phyloP scores from a whole-genome alignment of 345 rosid species.

The Eutrema heterophyllum region DNA sequence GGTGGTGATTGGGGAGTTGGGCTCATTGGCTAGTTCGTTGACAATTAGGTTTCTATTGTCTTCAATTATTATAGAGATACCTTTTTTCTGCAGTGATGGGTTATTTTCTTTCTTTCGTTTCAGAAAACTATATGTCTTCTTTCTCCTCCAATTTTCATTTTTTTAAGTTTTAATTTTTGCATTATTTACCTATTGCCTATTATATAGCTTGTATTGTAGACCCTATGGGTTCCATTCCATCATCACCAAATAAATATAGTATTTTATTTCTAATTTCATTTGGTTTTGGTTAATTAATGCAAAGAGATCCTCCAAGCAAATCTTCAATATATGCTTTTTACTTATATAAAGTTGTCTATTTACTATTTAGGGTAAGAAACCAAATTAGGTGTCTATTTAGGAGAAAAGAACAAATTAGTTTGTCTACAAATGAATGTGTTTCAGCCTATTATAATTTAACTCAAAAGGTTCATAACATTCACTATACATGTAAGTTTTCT shows the following conservation, averaged over 20 bases:
- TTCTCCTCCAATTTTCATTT: background rate
- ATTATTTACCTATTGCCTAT: background rate
- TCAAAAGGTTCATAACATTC: background rate
- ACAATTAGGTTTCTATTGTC: constrained; percentile 28
- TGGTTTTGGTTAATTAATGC: constrained; percentile 18
- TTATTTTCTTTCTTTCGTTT: constrained; percentile 29
- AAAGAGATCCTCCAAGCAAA: constrained; percentile 1
- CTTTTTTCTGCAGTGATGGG: constrained; percentile 26
- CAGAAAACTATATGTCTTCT: constrained; percentile 13
- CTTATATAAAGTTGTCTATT: background rate
- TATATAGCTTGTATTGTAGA: constrained; percentile 6
- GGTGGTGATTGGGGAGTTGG: constrained; percentile 20
- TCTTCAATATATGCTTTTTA: constrained; percentile 18
- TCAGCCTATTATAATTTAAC: constrained; percentile 16
- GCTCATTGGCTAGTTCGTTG: constrained; percentile 36
- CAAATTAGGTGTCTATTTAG: constrained; percentile 14
- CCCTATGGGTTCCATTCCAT: constrained; percentile 4
- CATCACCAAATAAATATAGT: constrained; percentile 10
- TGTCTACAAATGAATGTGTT: constrained; percentile 15
- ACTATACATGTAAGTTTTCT: background rate
- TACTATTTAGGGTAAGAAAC: constrained; percentile 24
- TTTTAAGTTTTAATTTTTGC: background rate
- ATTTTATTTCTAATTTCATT: background rate
- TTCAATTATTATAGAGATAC: constrained; percentile 25
- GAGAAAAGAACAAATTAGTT: constrained; percentile 7